Evolutionary conservation across 2,329 filamentous ascomycete genomes (phyloP).

Genomic region (Alternaria sp.): DNA sequence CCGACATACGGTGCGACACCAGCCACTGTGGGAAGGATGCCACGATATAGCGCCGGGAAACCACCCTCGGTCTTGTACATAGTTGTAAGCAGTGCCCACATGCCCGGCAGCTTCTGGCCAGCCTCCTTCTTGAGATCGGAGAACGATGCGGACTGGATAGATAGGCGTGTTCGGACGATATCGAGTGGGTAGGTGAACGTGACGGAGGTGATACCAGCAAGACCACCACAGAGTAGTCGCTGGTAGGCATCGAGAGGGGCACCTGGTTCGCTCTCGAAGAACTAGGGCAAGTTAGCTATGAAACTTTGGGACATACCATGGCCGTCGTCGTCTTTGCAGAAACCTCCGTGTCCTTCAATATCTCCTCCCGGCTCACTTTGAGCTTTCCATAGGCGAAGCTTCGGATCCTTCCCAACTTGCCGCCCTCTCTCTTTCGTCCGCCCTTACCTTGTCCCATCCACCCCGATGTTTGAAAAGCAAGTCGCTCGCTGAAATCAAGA

Average conservation of each 20-base stretch:
- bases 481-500: background rate
- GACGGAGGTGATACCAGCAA: constrained; percentile 94
- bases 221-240: constrained; percentile 85
- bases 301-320: background rate
- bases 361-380: background rate
- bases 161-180: constrained; percentile 93
- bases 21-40: constrained; percentile 90
- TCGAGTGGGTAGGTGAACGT: constrained; percentile 95
- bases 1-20: constrained; percentile 97
- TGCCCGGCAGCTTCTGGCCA: constrained; percentile 75
- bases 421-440: background rate
- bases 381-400: background rate
- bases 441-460: background rate
- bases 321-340: background rate
- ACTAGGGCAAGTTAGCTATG: constrained; percentile 51
- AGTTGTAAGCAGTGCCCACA: constrained; percentile 80
- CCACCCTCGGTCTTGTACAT: constrained; percentile 97
- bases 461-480: constrained; percentile 3
- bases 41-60: constrained; percentile 83
- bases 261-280: constrained; percentile 79
- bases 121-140: constrained; percentile 66
- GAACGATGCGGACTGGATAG: constrained; percentile 97
- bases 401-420: background rate
- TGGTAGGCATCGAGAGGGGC: constrained; percentile 74
- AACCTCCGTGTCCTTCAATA: background rate